Evolutionary conservation across 2,329 filamentous ascomycete species (phyloP).

Genomic region (Botryotinia globosa): DNA sequence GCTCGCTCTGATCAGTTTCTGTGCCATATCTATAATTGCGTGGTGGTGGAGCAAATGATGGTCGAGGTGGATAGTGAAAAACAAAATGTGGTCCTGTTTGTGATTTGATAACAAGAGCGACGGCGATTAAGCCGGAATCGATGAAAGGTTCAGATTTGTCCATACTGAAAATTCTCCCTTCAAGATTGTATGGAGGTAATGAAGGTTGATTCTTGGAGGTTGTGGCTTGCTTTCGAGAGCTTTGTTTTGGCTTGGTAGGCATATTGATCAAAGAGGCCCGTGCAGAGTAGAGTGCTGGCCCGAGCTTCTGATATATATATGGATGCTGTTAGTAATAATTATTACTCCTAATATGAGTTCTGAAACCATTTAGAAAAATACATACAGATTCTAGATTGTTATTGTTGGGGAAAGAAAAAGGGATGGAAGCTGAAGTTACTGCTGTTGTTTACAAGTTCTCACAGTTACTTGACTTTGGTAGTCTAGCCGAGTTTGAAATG

Average conservation of each 20-base stretch:
- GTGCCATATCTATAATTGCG: slow-evolving; percentile 35
- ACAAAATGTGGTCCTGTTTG: slow-evolving; percentile 78
- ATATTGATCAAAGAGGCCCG: slow-evolving; percentile 1
- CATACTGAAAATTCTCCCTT: slow-evolving; percentile 11
- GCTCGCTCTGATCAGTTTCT: slow-evolving; percentile 36
- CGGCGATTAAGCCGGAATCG: slow-evolving; percentile 50
- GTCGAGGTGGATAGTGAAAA: slow-evolving; percentile 77
- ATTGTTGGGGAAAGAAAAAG: no score
- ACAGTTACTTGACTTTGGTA: not conserved
- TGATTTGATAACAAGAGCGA: slow-evolving; percentile 48
- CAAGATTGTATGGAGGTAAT: not conserved
- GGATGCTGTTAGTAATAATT: not conserved
- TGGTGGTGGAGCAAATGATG: slow-evolving; percentile 41
- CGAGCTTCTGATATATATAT: slow-evolving; percentile 12
- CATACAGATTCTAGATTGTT: not conserved
- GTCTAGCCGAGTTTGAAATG: not conserved
- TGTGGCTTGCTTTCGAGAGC: not conserved
- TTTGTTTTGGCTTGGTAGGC: not conserved
- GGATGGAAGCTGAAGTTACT: not conserved
- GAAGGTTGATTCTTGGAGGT: slow-evolving; percentile 1
- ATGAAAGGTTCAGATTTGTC: slow-evolving; percentile 19
- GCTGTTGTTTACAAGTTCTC: not conserved
- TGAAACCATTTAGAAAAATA: not conserved
- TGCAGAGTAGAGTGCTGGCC: not conserved
- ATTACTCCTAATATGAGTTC: not conserved